phyloP scores from a whole-genome alignment of 1,139 yeast genomes.

The Geotrichum klebahnii region DNA sequence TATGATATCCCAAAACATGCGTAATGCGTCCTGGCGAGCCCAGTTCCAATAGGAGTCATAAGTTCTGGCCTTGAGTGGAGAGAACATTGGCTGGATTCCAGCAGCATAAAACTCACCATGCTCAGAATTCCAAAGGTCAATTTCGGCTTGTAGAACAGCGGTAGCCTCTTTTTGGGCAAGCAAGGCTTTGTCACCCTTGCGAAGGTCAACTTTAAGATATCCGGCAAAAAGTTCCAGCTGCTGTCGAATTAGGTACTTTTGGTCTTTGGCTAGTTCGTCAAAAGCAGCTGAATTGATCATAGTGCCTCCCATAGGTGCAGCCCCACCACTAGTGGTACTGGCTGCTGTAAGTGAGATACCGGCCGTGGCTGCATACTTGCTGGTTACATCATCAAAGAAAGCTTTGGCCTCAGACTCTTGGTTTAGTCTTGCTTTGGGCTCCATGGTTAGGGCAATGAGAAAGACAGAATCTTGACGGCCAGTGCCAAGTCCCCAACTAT shows the following conservation, averaged over 20 bases:
- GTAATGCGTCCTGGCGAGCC: slow-evolving; percentile 96
- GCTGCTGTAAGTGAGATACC: slow-evolving; percentile 76
- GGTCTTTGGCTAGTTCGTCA: slow-evolving; percentile 89
- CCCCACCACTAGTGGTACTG: slow-evolving; percentile 50
- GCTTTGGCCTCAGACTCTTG: slow-evolving; percentile 86
- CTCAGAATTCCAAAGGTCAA: slow-evolving; percentile 89
- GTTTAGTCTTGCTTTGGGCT: slow-evolving; percentile 85
- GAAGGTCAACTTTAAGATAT: slow-evolving; percentile 86
- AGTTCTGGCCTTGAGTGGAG: slow-evolving; percentile 87
- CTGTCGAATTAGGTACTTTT: slow-evolving; percentile 83
- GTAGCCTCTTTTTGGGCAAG: slow-evolving; percentile 87
- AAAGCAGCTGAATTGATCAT: slow-evolving; percentile 93
- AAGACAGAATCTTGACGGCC: slow-evolving; percentile 94
- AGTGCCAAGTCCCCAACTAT: slow-evolving; percentile 79
- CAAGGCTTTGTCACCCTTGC: slow-evolving; percentile 82
- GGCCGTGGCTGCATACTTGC: slow-evolving; percentile 76
- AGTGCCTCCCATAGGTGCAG: slow-evolving; percentile 69
- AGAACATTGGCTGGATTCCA: slow-evolving; percentile 87
- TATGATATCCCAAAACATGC: slow-evolving; percentile 91
- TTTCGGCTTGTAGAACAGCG: slow-evolving; percentile 74
- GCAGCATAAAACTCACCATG: slow-evolving; percentile 93
- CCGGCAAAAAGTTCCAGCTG: slow-evolving; percentile 93
- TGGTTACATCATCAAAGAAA: slow-evolving; percentile 75
- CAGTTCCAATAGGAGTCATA: slow-evolving; percentile 99
- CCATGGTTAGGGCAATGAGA: slow-evolving; percentile 76